These are phyloP conservation scores for Saccharomycopsis schoenii DNA, from an alignment of 805 yeast genomes.

Conservation along the genomic window DNA sequence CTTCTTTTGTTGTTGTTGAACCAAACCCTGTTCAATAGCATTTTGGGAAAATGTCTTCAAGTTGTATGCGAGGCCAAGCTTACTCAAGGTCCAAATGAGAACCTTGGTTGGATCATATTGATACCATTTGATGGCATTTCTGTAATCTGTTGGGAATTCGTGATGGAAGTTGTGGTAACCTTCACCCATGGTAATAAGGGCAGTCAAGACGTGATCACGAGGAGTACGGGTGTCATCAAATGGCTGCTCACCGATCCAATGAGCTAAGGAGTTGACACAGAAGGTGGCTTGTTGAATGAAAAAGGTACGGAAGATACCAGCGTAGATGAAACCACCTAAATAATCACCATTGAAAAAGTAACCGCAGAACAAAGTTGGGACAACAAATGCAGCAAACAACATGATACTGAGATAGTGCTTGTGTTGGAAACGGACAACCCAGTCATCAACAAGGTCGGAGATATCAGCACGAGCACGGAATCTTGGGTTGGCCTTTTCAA, in stretches of 20 bases:
- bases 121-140: conserved; percentile 82
- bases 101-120: conserved; percentile 80
- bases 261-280: conserved; percentile 80
- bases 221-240: conserved; percentile 84
- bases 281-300: conserved; percentile 77
- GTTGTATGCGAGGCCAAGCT: conserved; percentile 62
- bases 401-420: conserved; percentile 60
- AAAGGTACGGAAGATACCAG: conserved; percentile 60
- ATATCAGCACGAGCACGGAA: conserved; percentile 75
- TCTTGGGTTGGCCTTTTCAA: conserved; percentile 70
- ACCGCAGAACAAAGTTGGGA: conserved; percentile 54
- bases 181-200: conserved; percentile 78
- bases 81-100: conserved; percentile 46
- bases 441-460: conserved; percentile 66
- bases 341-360: conserved; percentile 44
- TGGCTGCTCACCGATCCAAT: conserved; percentile 80
- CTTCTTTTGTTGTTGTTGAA: conserved; percentile 79
- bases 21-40: conserved; percentile 72
- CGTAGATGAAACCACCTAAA: conserved; percentile 67
- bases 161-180: conserved; percentile 89
- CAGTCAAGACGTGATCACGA: conserved; percentile 72
- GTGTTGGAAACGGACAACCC: conserved; percentile 75
- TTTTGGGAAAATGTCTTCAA: conserved; percentile 69
- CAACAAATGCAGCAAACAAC: conserved; percentile 48
- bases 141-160: conserved; percentile 82